phyloP scores from a whole-genome alignment of 2,329 filamentous ascomycete species.

The Xylariaceae sp. region DNA sequence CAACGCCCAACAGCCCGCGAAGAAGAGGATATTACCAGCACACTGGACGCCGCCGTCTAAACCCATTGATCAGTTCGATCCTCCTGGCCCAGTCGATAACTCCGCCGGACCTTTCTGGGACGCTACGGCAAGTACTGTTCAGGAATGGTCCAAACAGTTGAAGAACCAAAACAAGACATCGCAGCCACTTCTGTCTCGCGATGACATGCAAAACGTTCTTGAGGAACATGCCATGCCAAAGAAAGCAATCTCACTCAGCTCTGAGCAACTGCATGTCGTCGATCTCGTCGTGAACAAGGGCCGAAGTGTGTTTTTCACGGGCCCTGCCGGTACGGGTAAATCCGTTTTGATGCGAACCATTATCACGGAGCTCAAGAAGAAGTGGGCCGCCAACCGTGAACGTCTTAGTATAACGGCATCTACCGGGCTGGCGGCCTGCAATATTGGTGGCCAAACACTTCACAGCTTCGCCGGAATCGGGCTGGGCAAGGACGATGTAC shows the following conservation, averaged over 20 bases:
- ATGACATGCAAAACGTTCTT: conserved; percentile 42
- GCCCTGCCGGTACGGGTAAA: conserved; percentile 93
- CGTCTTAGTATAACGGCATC: conserved; percentile 90
- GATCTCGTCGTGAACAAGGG: conserved; percentile 73
- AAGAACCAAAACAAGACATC: conserved; percentile 56
- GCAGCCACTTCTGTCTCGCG: conserved; percentile 37
- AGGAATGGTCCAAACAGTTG: conserved; percentile 71
- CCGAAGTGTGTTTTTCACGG: conserved; percentile 95
- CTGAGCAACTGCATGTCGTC: conserved; percentile 80
- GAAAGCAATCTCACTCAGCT: conserved; percentile 64
- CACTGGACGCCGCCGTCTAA: conserved; percentile 23
- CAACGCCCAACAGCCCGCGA: conserved; percentile 37
- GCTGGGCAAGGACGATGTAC: conserved; percentile 80
- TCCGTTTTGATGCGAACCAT: conserved; percentile 93
- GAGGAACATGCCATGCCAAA: conserved; percentile 29
- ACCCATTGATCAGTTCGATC: conserved; percentile 30
- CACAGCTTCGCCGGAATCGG: conserved; percentile 97
- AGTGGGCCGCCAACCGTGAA: conserved; percentile 71
- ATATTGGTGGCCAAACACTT: conserved; percentile 90
- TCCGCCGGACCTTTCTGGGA: conserved; percentile 55
- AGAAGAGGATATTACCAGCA: conserved; percentile 60
- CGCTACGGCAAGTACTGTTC: conserved; percentile 65
- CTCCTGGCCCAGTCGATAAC: conserved; percentile 18
- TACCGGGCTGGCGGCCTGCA: conserved; percentile 91
- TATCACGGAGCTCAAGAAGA: conserved; percentile 72